These are phyloP conservation scores for Durusdinium trenchii DNA, from an alignment of 73 alveolate genomes.

Conservation along the genomic window DNA sequence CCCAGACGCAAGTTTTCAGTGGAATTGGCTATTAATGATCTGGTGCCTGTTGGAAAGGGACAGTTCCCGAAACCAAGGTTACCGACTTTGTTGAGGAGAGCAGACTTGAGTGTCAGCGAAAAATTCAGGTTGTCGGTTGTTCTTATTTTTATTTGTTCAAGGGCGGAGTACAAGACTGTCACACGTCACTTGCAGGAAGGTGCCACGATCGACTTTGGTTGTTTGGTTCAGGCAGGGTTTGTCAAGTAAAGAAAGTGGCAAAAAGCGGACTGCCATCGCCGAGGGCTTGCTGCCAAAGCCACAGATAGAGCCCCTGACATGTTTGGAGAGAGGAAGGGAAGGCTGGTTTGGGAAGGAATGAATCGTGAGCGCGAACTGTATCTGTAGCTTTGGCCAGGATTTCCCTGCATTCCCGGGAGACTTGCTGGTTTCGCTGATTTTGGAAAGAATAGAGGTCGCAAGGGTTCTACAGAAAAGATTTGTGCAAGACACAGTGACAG, in stretches of 20 bases:
- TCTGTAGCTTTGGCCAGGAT: conserved; percentile 9
- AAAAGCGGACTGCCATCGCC: not conserved
- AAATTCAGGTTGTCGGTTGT: not conserved
- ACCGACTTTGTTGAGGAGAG: conserved; percentile 25
- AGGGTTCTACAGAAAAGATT: too few species aligned
- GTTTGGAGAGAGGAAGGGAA: not conserved
- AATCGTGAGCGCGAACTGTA: too few species aligned
- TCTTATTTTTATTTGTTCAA: not conserved
- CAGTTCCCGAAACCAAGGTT: conserved; percentile 26
- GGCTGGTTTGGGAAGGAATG: not conserved
- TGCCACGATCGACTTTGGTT: conserved; percentile 73
- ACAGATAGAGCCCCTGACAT: conserved; percentile 33
- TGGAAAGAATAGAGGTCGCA: conserved; percentile 12
- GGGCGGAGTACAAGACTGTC: not conserved
- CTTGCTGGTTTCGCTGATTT: conserved; percentile 35
- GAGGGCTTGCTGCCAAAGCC: conserved; percentile 76
- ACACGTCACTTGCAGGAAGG: conserved; percentile 17
- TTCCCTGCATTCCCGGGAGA: conserved; percentile 83
- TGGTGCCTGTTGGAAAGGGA: not conserved
- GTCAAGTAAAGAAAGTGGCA: not conserved
- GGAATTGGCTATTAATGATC: too few species aligned
- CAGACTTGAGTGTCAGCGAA: not conserved
- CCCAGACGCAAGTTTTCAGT: not conserved
- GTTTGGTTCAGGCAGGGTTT: conserved; percentile 48
- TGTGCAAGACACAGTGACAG: too few species aligned